Percentiles rank a stretch among this genome's conserved stretches.
Evolutionary conservation across 768 basidiomycete species (phyloP).

Genomic region (Phanerochaete carnosa): DNA sequence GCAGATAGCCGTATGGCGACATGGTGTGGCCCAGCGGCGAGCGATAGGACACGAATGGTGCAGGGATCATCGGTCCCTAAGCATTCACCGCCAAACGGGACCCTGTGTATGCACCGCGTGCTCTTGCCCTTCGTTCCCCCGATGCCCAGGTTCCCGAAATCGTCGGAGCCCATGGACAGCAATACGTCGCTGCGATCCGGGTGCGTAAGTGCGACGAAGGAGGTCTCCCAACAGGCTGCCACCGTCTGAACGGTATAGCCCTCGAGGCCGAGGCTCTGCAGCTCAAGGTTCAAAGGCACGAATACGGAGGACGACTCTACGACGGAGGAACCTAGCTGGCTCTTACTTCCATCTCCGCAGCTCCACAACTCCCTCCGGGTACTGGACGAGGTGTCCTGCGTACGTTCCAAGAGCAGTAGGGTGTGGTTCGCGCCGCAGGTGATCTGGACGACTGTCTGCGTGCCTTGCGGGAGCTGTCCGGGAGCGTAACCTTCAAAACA

Average conservation of each 20-base stretch:
- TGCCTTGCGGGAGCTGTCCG: slow-evolving; percentile 22
- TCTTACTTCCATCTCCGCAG: slow-evolving; percentile 64
- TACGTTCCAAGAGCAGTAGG: slow-evolving; percentile 52
- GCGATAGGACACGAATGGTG: not conserved
- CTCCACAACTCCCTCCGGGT: slow-evolving; percentile 55
- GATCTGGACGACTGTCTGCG: slow-evolving; percentile 43
- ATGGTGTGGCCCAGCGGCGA: slow-evolving; percentile 73
- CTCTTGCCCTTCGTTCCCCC: slow-evolving; percentile 27
- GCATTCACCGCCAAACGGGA: slow-evolving; percentile 34
- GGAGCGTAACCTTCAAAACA: slow-evolving; percentile 25
- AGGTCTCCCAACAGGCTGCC: slow-evolving; percentile 82
- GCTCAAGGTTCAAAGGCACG: slow-evolving; percentile 39
- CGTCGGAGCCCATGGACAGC: slow-evolving; percentile 80
- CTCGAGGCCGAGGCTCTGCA: slow-evolving; percentile 32
- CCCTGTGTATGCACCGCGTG: slow-evolving; percentile 33
- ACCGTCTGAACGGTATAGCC: slow-evolving; percentile 48
- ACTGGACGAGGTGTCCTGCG: slow-evolving; percentile 15
- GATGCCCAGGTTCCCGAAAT: slow-evolving; percentile 77
- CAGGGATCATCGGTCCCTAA: not conserved
- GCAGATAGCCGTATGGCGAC: slow-evolving; percentile 46
- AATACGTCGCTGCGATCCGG: slow-evolving; percentile 46
- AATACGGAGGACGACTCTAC: slow-evolving; percentile 36
- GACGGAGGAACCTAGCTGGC: slow-evolving; percentile 63
- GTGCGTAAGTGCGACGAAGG: slow-evolving; percentile 60
- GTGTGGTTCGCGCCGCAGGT: slow-evolving; percentile 81